Evolutionary conservation across 2,329 filamentous ascomycete genomes (phyloP), one percentile per base, ranked within the genome.

Genomic region (Fonsecaea erecta): DNA sequence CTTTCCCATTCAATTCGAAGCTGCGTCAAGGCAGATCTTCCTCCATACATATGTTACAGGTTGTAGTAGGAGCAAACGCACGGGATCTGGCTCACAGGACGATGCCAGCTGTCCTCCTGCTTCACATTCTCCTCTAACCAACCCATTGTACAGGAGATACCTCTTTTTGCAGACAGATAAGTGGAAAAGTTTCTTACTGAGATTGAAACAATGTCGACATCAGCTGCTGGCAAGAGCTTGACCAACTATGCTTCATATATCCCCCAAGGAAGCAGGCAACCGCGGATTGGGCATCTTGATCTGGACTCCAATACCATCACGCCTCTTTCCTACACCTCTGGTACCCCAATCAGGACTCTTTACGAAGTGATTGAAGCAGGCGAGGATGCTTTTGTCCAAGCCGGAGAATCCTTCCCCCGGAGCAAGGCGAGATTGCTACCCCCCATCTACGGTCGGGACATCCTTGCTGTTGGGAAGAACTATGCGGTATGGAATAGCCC

Each of bases 321-420:
- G 3, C 82, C 82, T 1, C 72, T 85, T 14, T 74, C 75, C 2
- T 83, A 82, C 68, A 59, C 68, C 4, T 84, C 82, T 2, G 83
- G 83, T 1, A 81, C 82, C 0, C 77, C 77, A 2, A 62, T 85
- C 21, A 71, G 75, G 6, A 78, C 78, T 54, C 75, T 86, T 0
- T 84, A 85, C 69, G 77, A 85, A 71, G 80, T 85, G 9, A 84
- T 86, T 65, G 78, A 82, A 67, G 77, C 79, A 0, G 81, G 80
- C 12, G 70, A 76, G 26, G 66, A 73, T 0, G 75, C 76, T 30
- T 78, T 84, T 43, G 71, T 77, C 4, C 68, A 77, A 3, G 66
- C 73, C 5, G 76, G 75, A 2, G 72, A 77, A 9, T 56, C 74
- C 1, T 52, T 82, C 18, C 65, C 77, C 4, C 69, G 1, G 75